Percentiles rank a stretch among this genome's conserved stretches.
Conservation (phyloP, 331 rosid species). For the Quercus lobata region DNA sequence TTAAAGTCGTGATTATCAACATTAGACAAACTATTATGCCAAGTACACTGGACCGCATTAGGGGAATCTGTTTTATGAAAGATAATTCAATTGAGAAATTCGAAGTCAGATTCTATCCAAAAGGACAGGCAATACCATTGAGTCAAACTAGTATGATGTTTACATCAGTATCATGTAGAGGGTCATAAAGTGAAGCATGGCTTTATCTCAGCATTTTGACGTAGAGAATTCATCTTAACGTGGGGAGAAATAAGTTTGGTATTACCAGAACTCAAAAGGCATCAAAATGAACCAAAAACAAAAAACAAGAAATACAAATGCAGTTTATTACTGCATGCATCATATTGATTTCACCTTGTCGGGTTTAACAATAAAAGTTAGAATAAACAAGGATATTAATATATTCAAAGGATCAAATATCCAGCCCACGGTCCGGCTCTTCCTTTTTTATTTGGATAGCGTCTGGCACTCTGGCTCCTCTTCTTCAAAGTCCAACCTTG, state of each 20-base stretch:
- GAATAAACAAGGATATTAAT: not conserved
- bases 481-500: constrained; percentile 58
- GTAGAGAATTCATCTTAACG: not conserved
- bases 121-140: too few relatives aligned
- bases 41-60: too few relatives aligned
- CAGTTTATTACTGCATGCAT: not conserved
- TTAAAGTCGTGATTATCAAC: too few relatives aligned
- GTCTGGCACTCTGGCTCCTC: constrained; percentile 22
- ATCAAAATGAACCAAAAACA: not conserved
- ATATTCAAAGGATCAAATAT: not conserved
- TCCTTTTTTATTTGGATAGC: constrained; percentile 22
- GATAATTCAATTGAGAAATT: too few relatives aligned
- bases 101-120: too few relatives aligned
- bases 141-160: too few relatives aligned
- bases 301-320: not conserved
- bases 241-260: not conserved
- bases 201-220: not conserved
- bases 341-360: not conserved
- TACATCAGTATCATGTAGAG: not conserved
- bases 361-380: not conserved
- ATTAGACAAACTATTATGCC: too few relatives aligned
- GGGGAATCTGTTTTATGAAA: too few relatives aligned
- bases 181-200: not conserved
- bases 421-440: constrained; percentile 12
- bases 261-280: not conserved